Conservation (phyloP, 148 eudicot species). For the Chenopodium berlandieri region DNA sequence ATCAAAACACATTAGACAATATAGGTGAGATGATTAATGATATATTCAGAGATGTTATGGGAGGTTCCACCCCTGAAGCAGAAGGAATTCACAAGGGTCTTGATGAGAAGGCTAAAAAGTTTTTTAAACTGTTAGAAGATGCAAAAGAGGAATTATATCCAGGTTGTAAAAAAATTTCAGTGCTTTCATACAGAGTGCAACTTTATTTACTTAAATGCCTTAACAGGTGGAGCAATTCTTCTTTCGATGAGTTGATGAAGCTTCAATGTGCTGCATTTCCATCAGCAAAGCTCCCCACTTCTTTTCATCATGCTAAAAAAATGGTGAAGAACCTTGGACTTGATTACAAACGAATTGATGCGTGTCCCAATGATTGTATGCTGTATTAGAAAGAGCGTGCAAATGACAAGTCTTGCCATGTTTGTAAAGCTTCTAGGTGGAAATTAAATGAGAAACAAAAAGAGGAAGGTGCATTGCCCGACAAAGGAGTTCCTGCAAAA, state of each 20-base stretch:
- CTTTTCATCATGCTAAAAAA: too few species aligned
- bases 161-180: slow-evolving; percentile 2
- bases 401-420: not conserved
- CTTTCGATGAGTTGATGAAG: too few species aligned
- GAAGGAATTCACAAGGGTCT: not conserved
- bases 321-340: too few species aligned
- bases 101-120: slow-evolving; percentile 5
- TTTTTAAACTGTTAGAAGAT: slow-evolving; percentile 8
- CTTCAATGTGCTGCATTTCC: too few species aligned
- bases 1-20: not conserved
- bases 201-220: too few species aligned
- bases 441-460: slow-evolving; percentile 4
- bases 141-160: slow-evolving; percentile 2
- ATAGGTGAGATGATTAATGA: not conserved
- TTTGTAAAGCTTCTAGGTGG: not conserved
- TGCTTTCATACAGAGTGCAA: slow-evolving; percentile 1
- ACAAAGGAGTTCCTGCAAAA: slow-evolving; percentile 4
- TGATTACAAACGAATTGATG: too few species aligned
- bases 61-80: not conserved
- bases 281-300: too few species aligned
- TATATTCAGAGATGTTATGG: not conserved
- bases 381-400: not conserved
- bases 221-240: too few species aligned
- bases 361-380: not conserved
- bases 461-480: not conserved